These are phyloP conservation scores for Tarenaya hassleriana DNA, from an alignment of 345 rosid species.

Conservation along the genomic window DNA sequence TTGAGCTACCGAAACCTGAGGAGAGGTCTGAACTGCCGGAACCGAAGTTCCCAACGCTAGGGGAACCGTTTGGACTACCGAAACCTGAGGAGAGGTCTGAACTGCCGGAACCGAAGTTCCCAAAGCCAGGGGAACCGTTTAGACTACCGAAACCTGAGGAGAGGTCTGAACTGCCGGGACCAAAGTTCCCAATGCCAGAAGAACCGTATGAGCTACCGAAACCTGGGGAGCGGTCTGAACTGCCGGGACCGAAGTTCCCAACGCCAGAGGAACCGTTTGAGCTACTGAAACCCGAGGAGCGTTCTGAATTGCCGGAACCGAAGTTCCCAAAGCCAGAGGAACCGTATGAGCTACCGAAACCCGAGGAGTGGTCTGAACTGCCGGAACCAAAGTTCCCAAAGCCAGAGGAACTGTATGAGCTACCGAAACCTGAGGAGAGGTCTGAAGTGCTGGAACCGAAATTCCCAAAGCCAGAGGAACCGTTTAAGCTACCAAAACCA, in stretches of 20 bases:
- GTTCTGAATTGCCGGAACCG: slow-evolving; percentile 31
- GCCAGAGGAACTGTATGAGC: slow-evolving; percentile 34
- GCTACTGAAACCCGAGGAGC: slow-evolving; percentile 30
- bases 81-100: no score
- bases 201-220: slow-evolving; percentile 42
- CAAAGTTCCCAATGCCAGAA: slow-evolving; percentile 27
- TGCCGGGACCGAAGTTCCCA: slow-evolving; percentile 35
- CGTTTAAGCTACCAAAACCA: slow-evolving; percentile 25
- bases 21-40: neutral
- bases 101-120: no score
- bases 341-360: slow-evolving; percentile 29
- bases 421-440: slow-evolving; percentile 21
- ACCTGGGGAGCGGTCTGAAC: slow-evolving; percentile 31
- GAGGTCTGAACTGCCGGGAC: slow-evolving; percentile 21
- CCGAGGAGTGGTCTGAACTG: slow-evolving; percentile 28
- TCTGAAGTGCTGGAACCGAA: slow-evolving; percentile 34
- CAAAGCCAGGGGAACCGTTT: no score
- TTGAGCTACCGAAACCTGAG: no score
- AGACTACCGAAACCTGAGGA: no score
- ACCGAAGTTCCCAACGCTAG: slow-evolving; percentile 30
- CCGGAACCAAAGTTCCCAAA: slow-evolving; percentile 36
- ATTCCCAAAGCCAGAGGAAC: slow-evolving; percentile 26
- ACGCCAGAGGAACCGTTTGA: slow-evolving; percentile 24
- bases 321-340: slow-evolving; percentile 34
- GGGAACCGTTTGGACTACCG: slow-evolving; percentile 35